These are phyloP conservation scores for Anthracocystis walkeri DNA, from an alignment of 1,284 basidiomycete species.

Conservation along the genomic window DNA sequence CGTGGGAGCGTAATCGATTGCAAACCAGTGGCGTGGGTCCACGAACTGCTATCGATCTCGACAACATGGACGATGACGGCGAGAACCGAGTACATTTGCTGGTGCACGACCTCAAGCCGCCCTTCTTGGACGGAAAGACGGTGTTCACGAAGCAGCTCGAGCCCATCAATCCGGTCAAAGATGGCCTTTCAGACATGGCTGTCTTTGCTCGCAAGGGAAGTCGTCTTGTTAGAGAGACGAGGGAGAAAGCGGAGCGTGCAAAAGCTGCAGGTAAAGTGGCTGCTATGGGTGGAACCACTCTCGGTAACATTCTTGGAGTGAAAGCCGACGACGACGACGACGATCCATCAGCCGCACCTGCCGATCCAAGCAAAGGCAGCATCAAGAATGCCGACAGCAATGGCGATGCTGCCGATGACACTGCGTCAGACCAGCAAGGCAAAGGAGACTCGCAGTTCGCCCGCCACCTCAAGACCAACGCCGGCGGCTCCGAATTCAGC, in stretches of 20 bases:
- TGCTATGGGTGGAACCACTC: constrained; percentile 86
- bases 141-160: constrained; percentile 97
- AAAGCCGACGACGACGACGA: constrained; percentile 83
- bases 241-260: constrained; percentile 89
- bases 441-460: constrained; percentile 97
- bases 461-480: constrained; percentile 78
- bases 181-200: constrained; percentile 93
- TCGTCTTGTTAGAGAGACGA: constrained; percentile 89
- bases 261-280: constrained; percentile 88
- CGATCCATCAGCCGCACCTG: constrained; percentile 7
- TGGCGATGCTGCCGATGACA: background rate
- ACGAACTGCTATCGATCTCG: constrained; percentile 81
- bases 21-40: constrained; percentile 92
- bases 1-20: constrained; percentile 99
- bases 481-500: constrained; percentile 84
- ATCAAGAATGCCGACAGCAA: background rate
- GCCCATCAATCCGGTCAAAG: constrained; percentile 94
- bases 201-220: constrained; percentile 96
- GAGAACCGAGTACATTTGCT: constrained; percentile 97
- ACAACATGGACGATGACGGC: constrained; percentile 82
- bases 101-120: constrained; percentile 95
- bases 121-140: constrained; percentile 94
- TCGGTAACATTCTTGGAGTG: constrained; percentile 98
- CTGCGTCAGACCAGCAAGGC: constrained; percentile 76
- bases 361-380: background rate